Evolutionary conservation across 805 yeast species (phyloP), one percentile per base, ranked within the genome.

Genomic region (Saturnispora zaruensis): DNA sequence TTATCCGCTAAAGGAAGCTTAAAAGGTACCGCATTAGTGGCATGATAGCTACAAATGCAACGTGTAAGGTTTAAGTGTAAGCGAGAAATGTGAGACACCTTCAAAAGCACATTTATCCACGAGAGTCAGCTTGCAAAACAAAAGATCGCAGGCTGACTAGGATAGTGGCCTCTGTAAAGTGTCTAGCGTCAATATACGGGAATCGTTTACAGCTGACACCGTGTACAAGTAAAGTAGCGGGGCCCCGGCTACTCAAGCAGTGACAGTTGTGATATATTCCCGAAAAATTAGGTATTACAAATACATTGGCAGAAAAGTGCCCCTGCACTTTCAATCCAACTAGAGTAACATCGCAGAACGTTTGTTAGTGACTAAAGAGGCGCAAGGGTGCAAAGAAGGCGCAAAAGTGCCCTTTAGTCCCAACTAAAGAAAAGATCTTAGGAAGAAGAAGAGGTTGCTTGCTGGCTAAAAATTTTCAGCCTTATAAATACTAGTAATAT

Each of bases 161-260:
- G 40, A 36, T 20, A 36, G 40, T 36, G 40, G 24, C 44, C 51
- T 48, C 55, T 51, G 52, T 49, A 53, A 23, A 41, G 34, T 8
- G 48, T 20, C 44, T 28, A 14, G 32, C 32, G 50, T 60, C 46
- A 20, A 53, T 77, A 50, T 77, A 45, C 64, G 81, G 80, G 79
- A 64, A 63, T 75, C 77, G 81, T 77, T 77, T 77, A 77, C 78
- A 78, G 69, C 66, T 58, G 59, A 63, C 65, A 66, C 40, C 24
- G 40, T 36, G 21, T 18, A 9, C 13, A 20, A 9, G 20, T 20
- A 7, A 23, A 36, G 21, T 7, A 36, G 40, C 11, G 40, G 40
- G 40, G 40, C 40, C 40, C 40, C 40, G 9, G 23, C 21, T 9
- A 18, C 23, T 20, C 21, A 7, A 18, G 40, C 40, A 36, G 40